Percentiles rank a stretch among this genome's conserved stretches.
phyloP scores from a whole-genome alignment of 768 basidiomycete genomes.

The Ramaria sp. region DNA sequence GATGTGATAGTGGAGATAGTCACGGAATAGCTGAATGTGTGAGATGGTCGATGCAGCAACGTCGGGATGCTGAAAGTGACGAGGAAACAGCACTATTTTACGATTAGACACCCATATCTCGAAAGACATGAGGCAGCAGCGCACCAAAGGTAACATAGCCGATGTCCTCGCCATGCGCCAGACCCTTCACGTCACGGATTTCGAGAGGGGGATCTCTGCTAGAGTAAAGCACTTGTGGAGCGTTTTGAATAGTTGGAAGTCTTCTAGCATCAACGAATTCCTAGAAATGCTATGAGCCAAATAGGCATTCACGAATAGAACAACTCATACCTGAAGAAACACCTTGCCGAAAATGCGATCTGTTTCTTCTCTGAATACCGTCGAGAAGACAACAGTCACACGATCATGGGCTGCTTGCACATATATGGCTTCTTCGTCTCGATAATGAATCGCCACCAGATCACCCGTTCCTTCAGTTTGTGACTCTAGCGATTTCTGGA shows the following conservation, averaged over 20 bases:
- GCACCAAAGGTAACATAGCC: slow-evolving; percentile 88
- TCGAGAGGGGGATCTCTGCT: slow-evolving; percentile 95
- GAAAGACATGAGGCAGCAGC: neutral
- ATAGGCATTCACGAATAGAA: too few species aligned
- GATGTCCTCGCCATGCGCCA: slow-evolving; percentile 76
- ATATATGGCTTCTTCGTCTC: slow-evolving; percentile 96
- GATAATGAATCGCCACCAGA: slow-evolving; percentile 87
- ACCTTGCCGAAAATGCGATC: slow-evolving; percentile 95
- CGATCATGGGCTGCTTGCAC: slow-evolving; percentile 89
- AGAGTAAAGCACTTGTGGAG: slow-evolving; percentile 93
- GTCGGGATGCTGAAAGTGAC: slow-evolving; percentile 72
- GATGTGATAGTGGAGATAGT: slow-evolving; percentile 99
- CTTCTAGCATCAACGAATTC: slow-evolving; percentile 99
- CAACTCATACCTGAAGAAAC: slow-evolving; percentile 77
- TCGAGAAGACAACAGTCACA: slow-evolving; percentile 96
- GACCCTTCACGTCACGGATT: slow-evolving; percentile 75
- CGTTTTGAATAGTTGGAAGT: slow-evolving; percentile 86
- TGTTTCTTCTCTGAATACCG: slow-evolving; percentile 93
- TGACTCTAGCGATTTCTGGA: slow-evolving; percentile 71
- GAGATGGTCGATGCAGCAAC: slow-evolving; percentile 76
- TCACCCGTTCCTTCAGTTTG: slow-evolving; percentile 55
- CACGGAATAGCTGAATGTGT: slow-evolving; percentile 92
- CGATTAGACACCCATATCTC: neutral
- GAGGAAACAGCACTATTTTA: slow-evolving; percentile 75
- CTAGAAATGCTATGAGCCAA: slow-evolving; percentile 26